Percentiles rank a stretch among this genome's conserved stretches.
phyloP scores from a whole-genome alignment of 352 stramenopile genomes.

The Globisporangium iwayamae region DNA sequence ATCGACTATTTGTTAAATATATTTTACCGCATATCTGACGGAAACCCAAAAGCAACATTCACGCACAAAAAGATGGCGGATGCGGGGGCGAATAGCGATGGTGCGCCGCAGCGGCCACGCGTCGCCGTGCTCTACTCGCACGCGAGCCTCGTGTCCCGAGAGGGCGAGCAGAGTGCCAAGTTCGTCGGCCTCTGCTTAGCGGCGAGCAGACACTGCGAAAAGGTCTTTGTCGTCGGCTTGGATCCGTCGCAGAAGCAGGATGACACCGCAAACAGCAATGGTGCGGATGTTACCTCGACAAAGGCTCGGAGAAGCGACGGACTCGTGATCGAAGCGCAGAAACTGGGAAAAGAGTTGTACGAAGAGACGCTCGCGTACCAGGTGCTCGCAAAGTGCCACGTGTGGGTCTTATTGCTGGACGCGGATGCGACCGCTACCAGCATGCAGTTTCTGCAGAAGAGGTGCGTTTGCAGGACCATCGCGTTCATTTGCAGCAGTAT shows the following conservation, averaged over 20 bases:
- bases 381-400: slow-evolving; percentile 40
- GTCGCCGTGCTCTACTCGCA: slow-evolving; percentile 61
- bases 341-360: slow-evolving; percentile 27
- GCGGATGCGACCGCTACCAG: slow-evolving; percentile 30
- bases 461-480: slow-evolving; percentile 11
- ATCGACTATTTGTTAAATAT: background rate
- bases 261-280: background rate
- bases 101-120: slow-evolving; percentile 19
- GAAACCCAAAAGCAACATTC: background rate
- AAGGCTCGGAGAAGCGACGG: slow-evolving; percentile 48
- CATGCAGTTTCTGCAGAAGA: slow-evolving; percentile 46
- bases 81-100: too few relatives aligned
- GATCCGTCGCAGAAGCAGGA: slow-evolving; percentile 3
- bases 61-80: background rate
- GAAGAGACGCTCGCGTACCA: slow-evolving; percentile 37
- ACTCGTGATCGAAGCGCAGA: slow-evolving; percentile 29
- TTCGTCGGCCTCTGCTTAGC: slow-evolving; percentile 60
- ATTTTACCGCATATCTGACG: too few relatives aligned
- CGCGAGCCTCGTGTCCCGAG: slow-evolving; percentile 37
- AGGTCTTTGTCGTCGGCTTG: slow-evolving; percentile 40
- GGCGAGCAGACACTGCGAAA: slow-evolving; percentile 41
- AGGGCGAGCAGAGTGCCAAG: slow-evolving; percentile 55
- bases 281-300: background rate
- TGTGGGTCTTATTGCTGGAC: slow-evolving; percentile 67
- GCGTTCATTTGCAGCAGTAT: too few relatives aligned